A percentile compares a stretch with the other conserved stretches of the same genome.
phyloP scores from a whole-genome alignment of 2,329 filamentous ascomycete species.

The Calonectria honghensis region DNA sequence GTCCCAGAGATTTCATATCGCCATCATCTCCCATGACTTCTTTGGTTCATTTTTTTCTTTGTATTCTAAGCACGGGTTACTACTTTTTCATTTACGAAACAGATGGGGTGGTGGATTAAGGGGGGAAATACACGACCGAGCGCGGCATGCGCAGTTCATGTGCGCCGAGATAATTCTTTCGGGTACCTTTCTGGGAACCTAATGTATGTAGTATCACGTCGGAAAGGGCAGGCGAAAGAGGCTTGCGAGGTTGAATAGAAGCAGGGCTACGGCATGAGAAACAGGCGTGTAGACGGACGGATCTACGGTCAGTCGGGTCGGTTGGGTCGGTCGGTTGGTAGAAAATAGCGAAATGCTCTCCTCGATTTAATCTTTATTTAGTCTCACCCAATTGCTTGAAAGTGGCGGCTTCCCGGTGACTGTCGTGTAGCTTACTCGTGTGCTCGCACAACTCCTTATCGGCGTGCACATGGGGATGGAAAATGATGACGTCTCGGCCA shows the following conservation, averaged over 20 bases:
- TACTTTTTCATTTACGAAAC: slow-evolving; percentile 31
- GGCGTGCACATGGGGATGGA: background rate
- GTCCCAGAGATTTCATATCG: background rate
- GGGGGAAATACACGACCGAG: slow-evolving; percentile 21
- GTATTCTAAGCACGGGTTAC: slow-evolving; percentile 49
- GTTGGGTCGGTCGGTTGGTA: slow-evolving; percentile 37
- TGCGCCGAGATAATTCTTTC: slow-evolving; percentile 36
- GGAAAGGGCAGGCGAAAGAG: slow-evolving; percentile 44
- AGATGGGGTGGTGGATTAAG: slow-evolving; percentile 37
- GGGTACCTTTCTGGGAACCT: slow-evolving; percentile 50
- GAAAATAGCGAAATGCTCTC: slow-evolving; percentile 44
- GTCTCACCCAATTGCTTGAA: background rate
- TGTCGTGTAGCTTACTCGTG: slow-evolving; percentile 19
- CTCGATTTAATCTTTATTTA: slow-evolving; percentile 34
- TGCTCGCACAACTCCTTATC: slow-evolving; percentile 11
- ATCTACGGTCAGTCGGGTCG: slow-evolving; percentile 26
- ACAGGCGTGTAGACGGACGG: slow-evolving; percentile 35
- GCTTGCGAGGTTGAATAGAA: slow-evolving; percentile 36
- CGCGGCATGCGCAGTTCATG: slow-evolving; percentile 23
- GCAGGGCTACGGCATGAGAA: slow-evolving; percentile 37
- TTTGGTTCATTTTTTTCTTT: slow-evolving; percentile 44
- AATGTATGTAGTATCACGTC: slow-evolving; percentile 53
- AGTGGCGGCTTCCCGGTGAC: background rate
- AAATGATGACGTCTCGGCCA: slow-evolving; percentile 9
- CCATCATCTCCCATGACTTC: slow-evolving; percentile 19